A percentile compares a stretch with the other conserved stretches of the same genome.
Conservation (phyloP, 495 filamentous ascomycete genomes). For the Lophiostoma macrostomum region DNA sequence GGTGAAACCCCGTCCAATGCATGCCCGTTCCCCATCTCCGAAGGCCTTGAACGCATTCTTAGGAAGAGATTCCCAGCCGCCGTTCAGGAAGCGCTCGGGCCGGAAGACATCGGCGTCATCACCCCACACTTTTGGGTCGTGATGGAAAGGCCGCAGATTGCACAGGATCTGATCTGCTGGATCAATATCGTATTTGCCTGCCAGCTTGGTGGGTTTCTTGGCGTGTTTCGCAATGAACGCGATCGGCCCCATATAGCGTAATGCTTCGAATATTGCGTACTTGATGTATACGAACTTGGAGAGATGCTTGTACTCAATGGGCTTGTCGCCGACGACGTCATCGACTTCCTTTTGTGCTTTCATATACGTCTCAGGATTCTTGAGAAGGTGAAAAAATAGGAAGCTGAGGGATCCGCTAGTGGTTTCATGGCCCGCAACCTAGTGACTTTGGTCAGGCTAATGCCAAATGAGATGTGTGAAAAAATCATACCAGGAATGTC, state of each 20-base stretch:
- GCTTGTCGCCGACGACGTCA: conserved; percentile 18
- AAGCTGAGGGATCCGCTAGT: conserved; percentile 41
- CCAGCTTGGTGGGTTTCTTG: conserved; percentile 1
- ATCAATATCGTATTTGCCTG: conserved; percentile 15
- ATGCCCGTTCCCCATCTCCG: conserved; percentile 21
- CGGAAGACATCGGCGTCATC: conserved; percentile 18
- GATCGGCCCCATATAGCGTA: conserved; percentile 22
- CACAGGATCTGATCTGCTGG: background rate
- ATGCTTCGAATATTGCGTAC: conserved; percentile 18
- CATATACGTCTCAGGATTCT: conserved; percentile 17
- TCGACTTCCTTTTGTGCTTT: conserved; percentile 27
- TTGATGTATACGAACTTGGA: conserved; percentile 17
- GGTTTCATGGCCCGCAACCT: conserved; percentile 62
- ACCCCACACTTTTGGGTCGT: conserved; percentile 21
- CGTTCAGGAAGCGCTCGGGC: conserved; percentile 20
- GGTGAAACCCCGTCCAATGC: conserved; percentile 21
- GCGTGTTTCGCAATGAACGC: conserved; percentile 11
- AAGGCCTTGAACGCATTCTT: conserved; percentile 18
- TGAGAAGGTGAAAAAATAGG: conserved; percentile 23
- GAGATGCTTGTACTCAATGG: conserved; percentile 6
- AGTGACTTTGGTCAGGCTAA: background rate
- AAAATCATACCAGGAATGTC: conserved; percentile 58
- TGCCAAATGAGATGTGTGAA: background rate
- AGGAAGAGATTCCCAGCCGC: conserved; percentile 11
- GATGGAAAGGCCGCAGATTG: conserved; percentile 19